Evolutionary conservation across 306 rosid genomes (phyloP).

Genomic region (Biancaea sappan): DNA sequence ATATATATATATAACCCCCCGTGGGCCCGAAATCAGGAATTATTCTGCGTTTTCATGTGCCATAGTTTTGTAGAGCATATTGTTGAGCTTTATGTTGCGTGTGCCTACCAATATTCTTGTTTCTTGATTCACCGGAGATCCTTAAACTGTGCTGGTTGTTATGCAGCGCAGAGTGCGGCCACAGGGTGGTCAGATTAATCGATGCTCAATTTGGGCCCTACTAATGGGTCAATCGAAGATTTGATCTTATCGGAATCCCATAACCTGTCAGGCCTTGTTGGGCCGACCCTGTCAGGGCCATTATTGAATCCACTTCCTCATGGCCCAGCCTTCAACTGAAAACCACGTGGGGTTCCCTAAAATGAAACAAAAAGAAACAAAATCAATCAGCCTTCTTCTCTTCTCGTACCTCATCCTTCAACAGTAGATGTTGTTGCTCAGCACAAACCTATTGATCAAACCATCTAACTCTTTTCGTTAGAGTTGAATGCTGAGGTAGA

Average conservation of each 20-base stretch:
- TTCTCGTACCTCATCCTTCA: too few species aligned
- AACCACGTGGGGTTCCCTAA: too few species aligned
- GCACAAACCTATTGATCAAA: too few species aligned
- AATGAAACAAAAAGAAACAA: too few species aligned
- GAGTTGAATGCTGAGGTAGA: too few species aligned
- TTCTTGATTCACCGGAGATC: background rate
- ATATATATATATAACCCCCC: too few species aligned
- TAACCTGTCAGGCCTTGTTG: background rate
- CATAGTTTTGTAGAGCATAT: too few species aligned
- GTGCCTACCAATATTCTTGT: too few species aligned
- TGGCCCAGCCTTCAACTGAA: too few species aligned
- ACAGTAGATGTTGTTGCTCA: too few species aligned
- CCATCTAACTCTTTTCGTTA: too few species aligned
- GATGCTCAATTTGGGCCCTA: conserved; percentile 11
- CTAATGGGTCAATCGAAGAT: conserved; percentile 27
- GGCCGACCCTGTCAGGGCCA: conserved; percentile 8
- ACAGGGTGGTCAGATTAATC: conserved; percentile 3
- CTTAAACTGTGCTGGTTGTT: conserved; percentile 10
- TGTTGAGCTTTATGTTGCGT: background rate
- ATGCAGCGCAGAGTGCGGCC: conserved; percentile 4
- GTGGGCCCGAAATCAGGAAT: background rate
- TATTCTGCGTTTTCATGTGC: background rate
- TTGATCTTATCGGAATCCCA: conserved; percentile 21
- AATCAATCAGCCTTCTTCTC: too few species aligned
- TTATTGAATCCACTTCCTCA: background rate